Evolutionary conservation across 2,329 filamentous ascomycete species (phyloP), one percentile per base, ranked within the genome.

Genomic region (Fusarium xyrophilum): DNA sequence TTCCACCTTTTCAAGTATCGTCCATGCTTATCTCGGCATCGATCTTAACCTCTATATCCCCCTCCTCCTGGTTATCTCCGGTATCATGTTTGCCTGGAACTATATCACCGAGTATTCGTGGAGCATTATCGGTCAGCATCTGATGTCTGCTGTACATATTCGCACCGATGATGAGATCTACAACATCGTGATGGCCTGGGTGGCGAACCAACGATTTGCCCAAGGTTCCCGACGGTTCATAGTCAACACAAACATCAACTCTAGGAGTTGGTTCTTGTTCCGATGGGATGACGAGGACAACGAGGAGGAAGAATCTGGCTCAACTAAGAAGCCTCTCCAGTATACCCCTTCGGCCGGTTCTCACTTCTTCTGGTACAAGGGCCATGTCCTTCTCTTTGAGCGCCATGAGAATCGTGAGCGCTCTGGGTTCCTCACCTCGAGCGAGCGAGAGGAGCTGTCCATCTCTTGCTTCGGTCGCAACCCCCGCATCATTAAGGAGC

Each of bases 101-200:
- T 89, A 89, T 68, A 74, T 85, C 44, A 82, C 78, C 55, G 76
- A 80, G 5, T 84, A 82, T 69, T 60, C 86, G 15, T 84, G 81
- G 79, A 74, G 76, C 2, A 76, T 84, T 39, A 67, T 89, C 32
- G 81, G 85, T 42, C 72, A 79, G 9, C 80, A 90, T 70, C 84
- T 90, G 70, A 88, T 91, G 82, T 90, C 87, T 6, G 86, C 85
- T 3, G 89, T 89, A 21, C 86, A 89, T 69, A 86, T 93, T 39
- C 84, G 88, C 44, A 84, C 86, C 30, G 89, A 92, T 60, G 90
- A 93, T 70, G 90, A 92, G 75, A 86, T 91, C 59, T 92, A 91
- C 80, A 89, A 89, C 73, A 90, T 91, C 72, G 73, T 92, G 40
- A 91, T 92, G 88, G 83, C 82, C 28, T 92, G 90, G 90, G 83